Conservation (phyloP, 805 yeast species). For the Candida fluviatilis region DNA sequence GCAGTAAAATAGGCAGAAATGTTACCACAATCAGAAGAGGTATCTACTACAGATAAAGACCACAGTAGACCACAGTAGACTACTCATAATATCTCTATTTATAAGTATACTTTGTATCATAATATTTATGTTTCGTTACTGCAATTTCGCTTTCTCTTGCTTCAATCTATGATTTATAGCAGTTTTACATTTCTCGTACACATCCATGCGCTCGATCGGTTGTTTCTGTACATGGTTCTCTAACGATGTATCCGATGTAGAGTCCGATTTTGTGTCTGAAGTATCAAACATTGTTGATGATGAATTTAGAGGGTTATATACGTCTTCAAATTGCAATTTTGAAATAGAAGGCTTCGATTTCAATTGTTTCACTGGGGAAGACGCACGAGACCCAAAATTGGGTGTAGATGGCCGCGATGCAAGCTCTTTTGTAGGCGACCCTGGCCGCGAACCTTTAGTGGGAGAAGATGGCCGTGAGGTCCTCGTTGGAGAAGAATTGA, state of each 20-base stretch:
- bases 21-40: too few species aligned
- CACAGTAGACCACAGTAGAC: too few species aligned
- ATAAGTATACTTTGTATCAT: too few species aligned
- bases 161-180: slow-evolving; percentile 22
- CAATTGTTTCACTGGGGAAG: slow-evolving; percentile 12
- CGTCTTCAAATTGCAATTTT: slow-evolving; percentile 15
- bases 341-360: slow-evolving; percentile 21
- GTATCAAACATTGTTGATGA: slow-evolving; percentile 7
- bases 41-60: too few species aligned
- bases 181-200: slow-evolving; percentile 25
- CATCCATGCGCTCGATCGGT: slow-evolving; percentile 11
- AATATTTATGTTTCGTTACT: too few species aligned
- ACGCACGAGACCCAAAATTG: slow-evolving; percentile 3
- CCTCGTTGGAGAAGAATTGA: slow-evolving; percentile 1
- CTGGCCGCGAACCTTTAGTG: slow-evolving; percentile 1
- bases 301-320: slow-evolving; percentile 21
- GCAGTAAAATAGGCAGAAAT: too few species aligned
- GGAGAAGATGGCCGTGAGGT: slow-evolving; percentile 6
- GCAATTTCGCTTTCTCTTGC: slow-evolving; percentile 11
- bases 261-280: background rate
- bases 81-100: too few species aligned
- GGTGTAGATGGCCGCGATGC: slow-evolving; percentile 5
- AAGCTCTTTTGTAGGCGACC: slow-evolving; percentile 1
- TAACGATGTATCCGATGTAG: background rate
- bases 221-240: background rate